These are phyloP conservation scores for Candida sonorensis DNA, from an alignment of 805 yeast species.

Conservation along the genomic window DNA sequence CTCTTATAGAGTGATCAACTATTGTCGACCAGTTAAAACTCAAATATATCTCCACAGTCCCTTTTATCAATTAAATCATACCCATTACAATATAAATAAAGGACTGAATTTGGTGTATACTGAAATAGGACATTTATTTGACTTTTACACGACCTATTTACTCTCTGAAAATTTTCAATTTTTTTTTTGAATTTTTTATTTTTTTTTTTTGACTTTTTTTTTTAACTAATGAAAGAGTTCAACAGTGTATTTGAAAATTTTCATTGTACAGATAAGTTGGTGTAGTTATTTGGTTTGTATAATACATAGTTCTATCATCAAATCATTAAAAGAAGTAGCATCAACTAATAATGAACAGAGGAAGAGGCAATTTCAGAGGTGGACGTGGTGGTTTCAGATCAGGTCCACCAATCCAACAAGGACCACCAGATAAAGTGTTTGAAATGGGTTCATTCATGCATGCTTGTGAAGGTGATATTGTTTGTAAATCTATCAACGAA, in stretches of 20 bases:
- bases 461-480: slow-evolving; percentile 94
- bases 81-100: no score
- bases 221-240: slow-evolving; percentile 7
- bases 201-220: background rate
- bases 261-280: no score
- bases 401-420: slow-evolving; percentile 71
- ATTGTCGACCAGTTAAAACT: no score
- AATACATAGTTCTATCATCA: no score
- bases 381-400: slow-evolving; percentile 61
- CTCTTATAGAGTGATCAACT: no score
- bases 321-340: slow-evolving; percentile 1
- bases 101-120: no score
- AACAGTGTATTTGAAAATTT: no score
- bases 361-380: slow-evolving; percentile 55
- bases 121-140: no score
- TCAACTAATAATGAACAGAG: slow-evolving; percentile 49
- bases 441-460: slow-evolving; percentile 94
- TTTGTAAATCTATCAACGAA: slow-evolving; percentile 89
- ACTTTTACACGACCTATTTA: background rate
- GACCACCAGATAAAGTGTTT: slow-evolving; percentile 92
- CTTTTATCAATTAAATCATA: no score
- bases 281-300: no score
- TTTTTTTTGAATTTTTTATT: background rate
- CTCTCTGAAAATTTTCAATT: slow-evolving; percentile 3
- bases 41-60: background rate